Base-by-base conservation (phyloP, 495 filamentous ascomycete species). In the Daldinia loculata region DNA sequence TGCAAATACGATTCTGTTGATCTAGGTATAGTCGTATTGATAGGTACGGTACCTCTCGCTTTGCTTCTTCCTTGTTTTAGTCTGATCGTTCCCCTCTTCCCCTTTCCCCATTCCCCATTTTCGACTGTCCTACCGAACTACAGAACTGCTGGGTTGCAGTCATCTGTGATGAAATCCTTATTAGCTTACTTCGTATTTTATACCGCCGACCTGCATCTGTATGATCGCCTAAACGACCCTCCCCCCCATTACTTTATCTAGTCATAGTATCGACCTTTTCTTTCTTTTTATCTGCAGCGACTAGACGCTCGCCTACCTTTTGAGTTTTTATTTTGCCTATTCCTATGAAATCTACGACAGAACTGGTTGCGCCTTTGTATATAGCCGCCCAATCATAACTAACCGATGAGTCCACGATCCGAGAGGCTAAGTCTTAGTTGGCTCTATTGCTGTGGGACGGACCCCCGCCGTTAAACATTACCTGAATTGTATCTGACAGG, bases 381-480 rank as follows among this genome's bases (percentile, higher is more conserved):
- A 66, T 66, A 69, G 11, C 70, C 70, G 65, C 43, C 70, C 70
- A 73, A 73, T 73, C 66, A 73, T 41, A 69, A 15, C 51, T 30
- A 36, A 29, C 43, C 51, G 24, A 69, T 73, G 66, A 62, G 58
- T 55, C 52, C 66, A 69, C 66, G 70, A 69, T 66, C 41, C 62
- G 48, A 36, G 26, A 27, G 57, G 51, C 62, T 66, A 66, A 58
- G 39, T 34, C 26, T 58, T 66, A 65, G 66, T 63, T 69, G 66
- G 66, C 58, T 62, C 52, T 69, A 61, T 58, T 48, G 57, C 50
- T 56, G 52, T 43, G 26, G 58, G 17, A 61, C 61, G 45, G 14
- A 52, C 51, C 70, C 56, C 66, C 66, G 65, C 65, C 24, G 61
- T 52, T 29, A 34, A 62, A 66, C 36, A 63, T 56, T 58, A 73